Conservation (phyloP, 768 basidiomycete species). For the Collybia sordida region DNA sequence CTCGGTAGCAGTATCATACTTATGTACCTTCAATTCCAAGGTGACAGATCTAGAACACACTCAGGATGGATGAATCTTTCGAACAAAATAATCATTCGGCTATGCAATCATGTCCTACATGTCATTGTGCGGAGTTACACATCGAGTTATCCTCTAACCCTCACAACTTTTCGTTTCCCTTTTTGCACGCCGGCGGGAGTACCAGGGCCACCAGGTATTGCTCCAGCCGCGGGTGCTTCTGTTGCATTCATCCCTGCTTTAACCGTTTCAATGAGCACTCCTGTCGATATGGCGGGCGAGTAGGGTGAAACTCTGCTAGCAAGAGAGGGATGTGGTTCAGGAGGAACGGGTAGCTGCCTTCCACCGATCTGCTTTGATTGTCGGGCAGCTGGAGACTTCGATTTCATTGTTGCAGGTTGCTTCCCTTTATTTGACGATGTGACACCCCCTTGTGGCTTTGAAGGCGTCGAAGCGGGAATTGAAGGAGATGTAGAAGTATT, state of each 20-base stretch:
- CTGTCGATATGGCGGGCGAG: conserved; percentile 74
- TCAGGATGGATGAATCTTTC: too few relatives aligned
- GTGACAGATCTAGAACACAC: too few relatives aligned
- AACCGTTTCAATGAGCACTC: conserved; percentile 78
- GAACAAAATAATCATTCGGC: background rate
- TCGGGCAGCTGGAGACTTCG: conserved; percentile 37
- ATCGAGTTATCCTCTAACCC: conserved; percentile 56
- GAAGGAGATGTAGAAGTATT: conserved; percentile 26
- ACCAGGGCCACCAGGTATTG: conserved; percentile 31
- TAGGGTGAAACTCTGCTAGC: conserved; percentile 76
- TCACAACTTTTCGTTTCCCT: conserved; percentile 78
- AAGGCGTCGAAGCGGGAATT: conserved; percentile 27
- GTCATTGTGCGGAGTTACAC: background rate
- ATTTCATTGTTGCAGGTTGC: conserved; percentile 44
- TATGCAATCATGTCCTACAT: background rate
- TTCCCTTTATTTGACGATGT: conserved; percentile 48
- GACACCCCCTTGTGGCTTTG: conserved; percentile 26
- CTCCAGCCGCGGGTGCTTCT: conserved; percentile 39
- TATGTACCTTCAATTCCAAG: too few relatives aligned
- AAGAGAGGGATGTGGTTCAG: conserved; percentile 72
- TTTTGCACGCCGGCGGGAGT: conserved; percentile 52
- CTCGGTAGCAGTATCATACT: too few relatives aligned
- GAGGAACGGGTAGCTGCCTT: conserved; percentile 67
- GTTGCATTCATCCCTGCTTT: conserved; percentile 84
- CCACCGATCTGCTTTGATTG: conserved; percentile 29